Conservation (phyloP, 495 filamentous ascomycete species). For the Penicillium simplicissimum region DNA sequence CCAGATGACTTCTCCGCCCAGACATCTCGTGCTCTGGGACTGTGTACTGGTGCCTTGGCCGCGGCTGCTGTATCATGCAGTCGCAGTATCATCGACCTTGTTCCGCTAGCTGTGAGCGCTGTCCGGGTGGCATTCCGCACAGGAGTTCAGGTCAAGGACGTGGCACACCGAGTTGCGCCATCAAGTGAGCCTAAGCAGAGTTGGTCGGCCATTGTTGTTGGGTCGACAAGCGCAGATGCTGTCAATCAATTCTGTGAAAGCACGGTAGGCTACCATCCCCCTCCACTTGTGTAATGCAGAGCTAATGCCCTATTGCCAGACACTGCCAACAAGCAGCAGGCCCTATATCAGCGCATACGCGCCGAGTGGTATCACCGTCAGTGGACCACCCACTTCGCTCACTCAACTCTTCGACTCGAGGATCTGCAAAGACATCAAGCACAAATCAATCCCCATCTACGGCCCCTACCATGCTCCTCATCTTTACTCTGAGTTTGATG, state of each 20-base stretch:
- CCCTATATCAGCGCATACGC: slow-evolving; percentile 73
- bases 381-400: slow-evolving; percentile 66
- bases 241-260: slow-evolving; percentile 13
- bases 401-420: slow-evolving; percentile 51
- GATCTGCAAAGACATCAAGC: slow-evolving; percentile 50
- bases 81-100: neutral
- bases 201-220: slow-evolving; percentile 33
- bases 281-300: slow-evolving; percentile 23
- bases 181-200: slow-evolving; percentile 10
- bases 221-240: slow-evolving; percentile 17
- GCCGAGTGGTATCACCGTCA: slow-evolving; percentile 65
- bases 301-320: slow-evolving; percentile 47
- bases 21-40: neutral
- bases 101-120: neutral
- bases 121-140: slow-evolving; percentile 1
- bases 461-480: slow-evolving; percentile 76
- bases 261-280: slow-evolving; percentile 35
- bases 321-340: slow-evolving; percentile 39
- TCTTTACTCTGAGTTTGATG: slow-evolving; percentile 57
- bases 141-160: neutral
- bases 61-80: neutral
- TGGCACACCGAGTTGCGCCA: neutral
- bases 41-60: neutral
- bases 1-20: neutral
- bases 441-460: slow-evolving; percentile 63